Conservation (phyloP, 352 stramenopile genomes). For the Phytophthora boehmeriae region DNA sequence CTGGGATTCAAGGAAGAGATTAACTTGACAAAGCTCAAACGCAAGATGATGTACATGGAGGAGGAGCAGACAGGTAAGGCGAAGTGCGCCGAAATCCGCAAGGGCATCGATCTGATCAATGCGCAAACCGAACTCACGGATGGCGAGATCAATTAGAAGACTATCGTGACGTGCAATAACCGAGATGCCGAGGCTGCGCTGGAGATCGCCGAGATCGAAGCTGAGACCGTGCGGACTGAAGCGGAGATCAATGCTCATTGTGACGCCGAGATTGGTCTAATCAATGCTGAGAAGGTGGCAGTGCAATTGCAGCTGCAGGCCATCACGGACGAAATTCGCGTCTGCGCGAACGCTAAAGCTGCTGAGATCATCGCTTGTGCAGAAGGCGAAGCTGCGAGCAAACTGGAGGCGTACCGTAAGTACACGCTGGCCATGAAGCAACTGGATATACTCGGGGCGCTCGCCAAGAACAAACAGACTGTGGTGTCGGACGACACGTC, state of each 20-base stretch:
- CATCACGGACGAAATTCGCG: slow-evolving; percentile 39
- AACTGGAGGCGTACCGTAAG: slow-evolving; percentile 45
- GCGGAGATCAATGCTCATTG: slow-evolving; percentile 45
- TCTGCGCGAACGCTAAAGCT: slow-evolving; percentile 35
- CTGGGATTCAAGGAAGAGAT: slow-evolving; percentile 64
- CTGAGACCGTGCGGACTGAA: slow-evolving; percentile 53
- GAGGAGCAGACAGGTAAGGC: slow-evolving; percentile 64
- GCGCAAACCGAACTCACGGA: slow-evolving; percentile 60
- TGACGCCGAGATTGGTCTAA: slow-evolving; percentile 51
- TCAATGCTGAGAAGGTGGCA: slow-evolving; percentile 43
- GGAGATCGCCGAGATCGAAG: slow-evolving; percentile 50
- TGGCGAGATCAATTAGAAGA: slow-evolving; percentile 62
- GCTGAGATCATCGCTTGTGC: slow-evolving; percentile 53
- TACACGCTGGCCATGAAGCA: slow-evolving; percentile 53
- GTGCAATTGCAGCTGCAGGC: slow-evolving; percentile 44
- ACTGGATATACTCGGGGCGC: slow-evolving; percentile 42
- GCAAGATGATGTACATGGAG: slow-evolving; percentile 60
- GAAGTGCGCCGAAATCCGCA: slow-evolving; percentile 60
- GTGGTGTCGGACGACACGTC: slow-evolving; percentile 56
- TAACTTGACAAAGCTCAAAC: slow-evolving; percentile 59
- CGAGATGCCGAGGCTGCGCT: slow-evolving; percentile 44
- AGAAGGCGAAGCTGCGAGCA: slow-evolving; percentile 41
- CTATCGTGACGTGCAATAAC: slow-evolving; percentile 50
- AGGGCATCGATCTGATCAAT: slow-evolving; percentile 58
- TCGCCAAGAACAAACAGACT: slow-evolving; percentile 49